Percentiles rank a stretch among this genome's conserved stretches.
These are phyloP conservation scores for Escallonia rubra DNA, from an alignment of 129 eudicot genomes.

Conservation along the genomic window DNA sequence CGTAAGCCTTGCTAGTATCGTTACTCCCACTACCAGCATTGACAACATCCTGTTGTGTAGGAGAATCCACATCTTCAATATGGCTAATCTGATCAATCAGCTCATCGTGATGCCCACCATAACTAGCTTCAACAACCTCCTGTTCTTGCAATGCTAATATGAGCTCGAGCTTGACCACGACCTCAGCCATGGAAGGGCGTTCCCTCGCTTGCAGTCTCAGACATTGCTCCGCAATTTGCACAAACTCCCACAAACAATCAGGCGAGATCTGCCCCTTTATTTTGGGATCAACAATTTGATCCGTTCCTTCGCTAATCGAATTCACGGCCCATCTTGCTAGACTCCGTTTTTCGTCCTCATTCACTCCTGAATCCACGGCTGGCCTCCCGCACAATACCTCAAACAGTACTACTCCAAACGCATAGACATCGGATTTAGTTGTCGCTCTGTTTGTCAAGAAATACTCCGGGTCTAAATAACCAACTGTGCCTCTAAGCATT, in stretches of 20 bases:
- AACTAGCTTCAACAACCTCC: too few species aligned
- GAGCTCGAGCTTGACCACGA: slow-evolving; percentile 15
- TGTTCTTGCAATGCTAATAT: slow-evolving; percentile 6
- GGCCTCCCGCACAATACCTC: slow-evolving; percentile 25
- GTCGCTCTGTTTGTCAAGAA: neutral
- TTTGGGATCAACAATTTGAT: slow-evolving; percentile 6
- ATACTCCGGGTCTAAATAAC: slow-evolving; percentile 4
- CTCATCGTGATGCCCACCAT: too few species aligned
- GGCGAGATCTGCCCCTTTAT: neutral
- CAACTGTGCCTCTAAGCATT: neutral
- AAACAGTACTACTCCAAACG: slow-evolving; percentile 19
- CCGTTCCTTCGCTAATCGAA: slow-evolving; percentile 1
- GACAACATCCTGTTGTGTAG: too few species aligned
- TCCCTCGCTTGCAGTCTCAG: neutral
- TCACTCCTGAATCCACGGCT: neutral
- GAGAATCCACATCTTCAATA: neutral
- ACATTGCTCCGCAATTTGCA: slow-evolving; percentile 12
- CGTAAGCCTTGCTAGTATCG: too few species aligned
- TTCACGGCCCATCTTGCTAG: slow-evolving; percentile 20
- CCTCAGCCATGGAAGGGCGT: slow-evolving; percentile 32
- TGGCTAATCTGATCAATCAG: too few species aligned
- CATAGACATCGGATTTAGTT: slow-evolving; percentile 14
- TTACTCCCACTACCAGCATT: too few species aligned
- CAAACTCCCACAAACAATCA: slow-evolving; percentile 11
- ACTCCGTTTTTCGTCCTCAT: neutral